Base-by-base conservation (phyloP, 805 yeast genomes). In the Wickerhamomyces mucosus region DNA sequence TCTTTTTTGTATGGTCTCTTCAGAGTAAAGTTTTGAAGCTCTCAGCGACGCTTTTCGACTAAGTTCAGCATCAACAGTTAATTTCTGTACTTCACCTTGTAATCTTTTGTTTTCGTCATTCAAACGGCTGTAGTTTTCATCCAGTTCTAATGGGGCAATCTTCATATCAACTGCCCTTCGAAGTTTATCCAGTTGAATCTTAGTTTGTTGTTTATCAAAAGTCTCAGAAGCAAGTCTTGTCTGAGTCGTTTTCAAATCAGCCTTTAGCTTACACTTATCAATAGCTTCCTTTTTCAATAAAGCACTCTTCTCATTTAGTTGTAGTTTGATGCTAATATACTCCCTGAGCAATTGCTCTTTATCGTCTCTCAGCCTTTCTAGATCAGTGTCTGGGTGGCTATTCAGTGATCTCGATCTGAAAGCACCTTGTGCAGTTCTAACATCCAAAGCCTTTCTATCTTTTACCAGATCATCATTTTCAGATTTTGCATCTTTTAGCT, bases 201-300 rank as follows among this genome's bases (percentile, higher is more conserved):
- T 61, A 38, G 63, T 46, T 31, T 57, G 69, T 45, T 69, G 74
- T 37, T 66, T 70, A 33, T 74, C 79, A 39, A 71, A 70, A 6
- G 76, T 63, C 30, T 75, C 78, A n/a, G 78, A 64, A 3, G 79
- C 77, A n/a, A 75, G 50, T 42, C 82, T 65, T 2, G 77, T 69
- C 41, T 77, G 79, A 11, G 81, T 53, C 42, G 78, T 56, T 20
- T 67, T 64, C 31, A 78, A 46, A 37, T 78, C 84, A 27, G 78
- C 74, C 16, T 62, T 56, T 27, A 78, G 50, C 55, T 67, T 51
- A 44, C 61, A 50, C 28, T 59, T 61, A 15, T 56, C 62, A 19
- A 56, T 57, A 8, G 55, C 43, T 43, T 72, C 76, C 22, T 60
- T 67, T 27, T 71, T 58, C 32, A 74, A 42, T 4, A 58, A 46